These are phyloP conservation scores for Boletus eberwhitei DNA, from an alignment of 768 basidiomycete species.

Conservation along the genomic window DNA sequence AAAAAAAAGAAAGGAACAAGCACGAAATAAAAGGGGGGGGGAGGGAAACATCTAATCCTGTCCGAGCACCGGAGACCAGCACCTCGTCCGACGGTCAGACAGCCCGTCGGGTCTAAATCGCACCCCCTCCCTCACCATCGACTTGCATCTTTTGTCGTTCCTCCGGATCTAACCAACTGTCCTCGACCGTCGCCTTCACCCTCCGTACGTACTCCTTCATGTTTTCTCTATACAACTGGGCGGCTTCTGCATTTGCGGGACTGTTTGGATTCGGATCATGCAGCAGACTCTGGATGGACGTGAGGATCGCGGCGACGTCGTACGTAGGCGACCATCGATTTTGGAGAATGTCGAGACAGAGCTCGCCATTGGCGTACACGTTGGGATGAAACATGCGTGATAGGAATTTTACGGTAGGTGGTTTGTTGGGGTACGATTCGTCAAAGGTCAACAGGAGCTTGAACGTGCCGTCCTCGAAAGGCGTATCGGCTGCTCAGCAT, in stretches of 20 bases:
- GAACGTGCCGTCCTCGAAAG: constrained; percentile 99
- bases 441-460: constrained; percentile 93
- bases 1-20: neutral
- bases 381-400: constrained; percentile 99
- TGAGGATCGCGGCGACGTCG: constrained; percentile 97
- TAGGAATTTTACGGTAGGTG: constrained; percentile 95
- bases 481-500: constrained; percentile 75
- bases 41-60: neutral
- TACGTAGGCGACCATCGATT: constrained; percentile 99
- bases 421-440: constrained; percentile 98
- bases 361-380: constrained; percentile 97
- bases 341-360: constrained; percentile 97
- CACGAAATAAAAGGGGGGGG: neutral
- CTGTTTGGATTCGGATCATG: constrained; percentile 99
- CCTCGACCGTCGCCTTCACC: constrained; percentile 91
- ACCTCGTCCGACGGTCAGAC: neutral
- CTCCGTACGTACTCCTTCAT: constrained; percentile 97
- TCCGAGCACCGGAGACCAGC: neutral
- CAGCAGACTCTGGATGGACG: constrained; percentile 90
- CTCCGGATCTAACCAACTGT: constrained; percentile 85
- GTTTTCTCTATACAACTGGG: constrained; percentile 93
- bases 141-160: constrained; percentile 61
- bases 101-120: neutral
- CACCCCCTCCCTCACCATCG: constrained; percentile 22
- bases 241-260: constrained; percentile 97